Evolutionary conservation across 495 filamentous ascomycete genomes (phyloP).

Genomic region (Penicillium psychrofluorescens): DNA sequence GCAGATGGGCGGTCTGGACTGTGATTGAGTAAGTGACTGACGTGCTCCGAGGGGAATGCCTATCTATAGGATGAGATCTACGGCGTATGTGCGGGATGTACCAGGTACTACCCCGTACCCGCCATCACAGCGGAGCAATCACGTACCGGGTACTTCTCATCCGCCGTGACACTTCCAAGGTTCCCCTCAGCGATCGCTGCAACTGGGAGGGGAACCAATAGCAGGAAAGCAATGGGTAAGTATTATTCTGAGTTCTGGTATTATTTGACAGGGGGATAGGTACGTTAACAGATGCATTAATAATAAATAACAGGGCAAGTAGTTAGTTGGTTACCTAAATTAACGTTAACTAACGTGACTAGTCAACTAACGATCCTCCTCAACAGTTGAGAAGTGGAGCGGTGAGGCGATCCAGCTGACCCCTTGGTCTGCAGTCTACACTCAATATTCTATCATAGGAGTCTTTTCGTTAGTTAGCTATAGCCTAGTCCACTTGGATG

Average conservation of each 20-base stretch:
- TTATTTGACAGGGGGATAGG: too few relatives aligned
- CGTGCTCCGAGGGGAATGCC: constrained; percentile 4
- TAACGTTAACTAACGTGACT: too few relatives aligned
- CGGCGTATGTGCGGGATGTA: neutral
- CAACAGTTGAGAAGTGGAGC: constrained; percentile 7
- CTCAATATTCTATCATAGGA: neutral
- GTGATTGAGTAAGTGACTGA: constrained; percentile 13
- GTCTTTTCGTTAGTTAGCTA: too few relatives aligned
- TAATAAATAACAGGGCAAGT: too few relatives aligned
- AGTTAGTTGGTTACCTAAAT: too few relatives aligned
- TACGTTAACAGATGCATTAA: too few relatives aligned
- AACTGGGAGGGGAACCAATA: too few relatives aligned
- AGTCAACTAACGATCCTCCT: neutral
- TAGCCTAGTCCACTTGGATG: too few relatives aligned
- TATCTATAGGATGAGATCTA: neutral
- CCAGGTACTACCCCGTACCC: constrained; percentile 20
- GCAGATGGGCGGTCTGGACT: constrained; percentile 23
- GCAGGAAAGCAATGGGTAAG: too few relatives aligned
- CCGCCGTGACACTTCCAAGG: neutral
- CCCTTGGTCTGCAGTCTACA: constrained; percentile 1
- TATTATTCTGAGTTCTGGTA: too few relatives aligned
- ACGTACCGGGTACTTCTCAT: neutral
- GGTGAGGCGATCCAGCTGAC: constrained; percentile 3
- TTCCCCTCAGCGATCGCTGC: too few relatives aligned
- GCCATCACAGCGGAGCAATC: constrained; percentile 11